Percentiles rank a stretch among this genome's conserved stretches.
phyloP scores from a whole-genome alignment of 495 filamentous ascomycete genomes.

The Lophiostoma macrostomum region DNA sequence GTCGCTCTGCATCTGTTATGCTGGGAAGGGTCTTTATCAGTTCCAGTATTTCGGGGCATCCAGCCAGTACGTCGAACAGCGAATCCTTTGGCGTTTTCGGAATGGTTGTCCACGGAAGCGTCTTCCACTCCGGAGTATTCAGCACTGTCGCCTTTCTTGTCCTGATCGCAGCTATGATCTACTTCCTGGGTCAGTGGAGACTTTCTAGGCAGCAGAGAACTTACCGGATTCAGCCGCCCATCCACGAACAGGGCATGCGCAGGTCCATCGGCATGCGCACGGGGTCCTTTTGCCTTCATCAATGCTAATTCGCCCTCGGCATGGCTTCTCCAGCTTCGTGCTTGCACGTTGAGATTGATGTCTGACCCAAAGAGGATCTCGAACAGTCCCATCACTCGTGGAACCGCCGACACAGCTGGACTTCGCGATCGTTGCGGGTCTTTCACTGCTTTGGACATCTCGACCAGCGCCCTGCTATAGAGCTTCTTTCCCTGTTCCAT shows the following conservation, averaged over 20 bases:
- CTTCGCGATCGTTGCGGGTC: neutral
- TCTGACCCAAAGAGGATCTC: constrained; percentile 11
- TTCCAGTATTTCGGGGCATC: neutral
- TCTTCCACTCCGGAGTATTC: constrained; percentile 4
- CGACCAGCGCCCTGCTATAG: neutral
- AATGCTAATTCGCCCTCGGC: constrained; percentile 1
- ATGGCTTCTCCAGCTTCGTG: constrained; percentile 3
- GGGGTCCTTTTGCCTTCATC: neutral
- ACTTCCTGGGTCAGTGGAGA: neutral
- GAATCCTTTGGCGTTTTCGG: constrained; percentile 5
- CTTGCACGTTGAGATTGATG: neutral
- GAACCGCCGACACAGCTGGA: neutral
- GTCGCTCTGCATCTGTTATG: too few species aligned
- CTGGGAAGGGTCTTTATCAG: neutral
- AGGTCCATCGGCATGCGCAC: neutral
- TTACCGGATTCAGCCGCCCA: neutral
- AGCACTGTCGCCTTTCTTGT: neutral
- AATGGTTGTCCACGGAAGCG: neutral
- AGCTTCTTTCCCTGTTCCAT: neutral
- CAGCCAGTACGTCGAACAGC: constrained; percentile 1
- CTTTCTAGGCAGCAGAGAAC: too few species aligned
- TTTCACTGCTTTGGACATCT: neutral
- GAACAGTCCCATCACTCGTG: constrained; percentile 3
- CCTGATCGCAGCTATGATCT: neutral
- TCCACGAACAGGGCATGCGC: constrained; percentile 9